These are phyloP conservation scores for Cyberlindnera sargentensis DNA, from an alignment of 805 yeast species.

Conservation along the genomic window DNA sequence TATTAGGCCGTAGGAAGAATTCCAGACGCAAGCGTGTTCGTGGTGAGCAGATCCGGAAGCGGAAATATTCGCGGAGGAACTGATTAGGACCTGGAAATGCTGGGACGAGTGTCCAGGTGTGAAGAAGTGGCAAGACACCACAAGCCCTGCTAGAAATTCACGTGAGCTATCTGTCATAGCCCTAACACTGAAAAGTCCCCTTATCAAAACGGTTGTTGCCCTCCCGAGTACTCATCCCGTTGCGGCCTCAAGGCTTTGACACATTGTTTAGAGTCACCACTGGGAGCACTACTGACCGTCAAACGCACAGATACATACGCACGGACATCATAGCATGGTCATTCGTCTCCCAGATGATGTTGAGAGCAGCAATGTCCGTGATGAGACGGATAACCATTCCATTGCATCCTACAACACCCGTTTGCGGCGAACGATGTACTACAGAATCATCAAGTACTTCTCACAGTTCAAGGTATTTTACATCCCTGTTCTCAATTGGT, in stretches of 20 bases:
- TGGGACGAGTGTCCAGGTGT: no score
- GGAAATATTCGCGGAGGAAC: not conserved
- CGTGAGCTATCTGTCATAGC: no score
- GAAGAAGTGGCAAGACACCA: no score
- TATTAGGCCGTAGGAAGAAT: no score
- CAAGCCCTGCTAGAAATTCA: no score
- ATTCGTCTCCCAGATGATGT: constrained; percentile 9
- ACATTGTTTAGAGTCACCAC: not conserved
- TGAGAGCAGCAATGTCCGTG: not conserved
- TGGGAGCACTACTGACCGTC: no score
- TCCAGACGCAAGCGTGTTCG: not conserved
- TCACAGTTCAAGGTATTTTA: constrained; percentile 32
- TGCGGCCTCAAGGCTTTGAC: no score
- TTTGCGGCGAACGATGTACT: constrained; percentile 14
- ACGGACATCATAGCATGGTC: constrained; percentile 2
- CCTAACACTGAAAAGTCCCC: no score
- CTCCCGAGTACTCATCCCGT: no score
- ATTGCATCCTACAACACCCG: constrained; percentile 7
- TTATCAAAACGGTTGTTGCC: no score
- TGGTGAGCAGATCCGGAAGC: not conserved
- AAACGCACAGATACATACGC: not conserved
- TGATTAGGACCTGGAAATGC: no score
- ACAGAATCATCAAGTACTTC: constrained; percentile 15
- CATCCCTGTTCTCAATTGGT: constrained; percentile 51
- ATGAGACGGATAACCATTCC: constrained; percentile 6